Conservation (phyloP, 306 rosid species). For the Casuarina glauca region DNA sequence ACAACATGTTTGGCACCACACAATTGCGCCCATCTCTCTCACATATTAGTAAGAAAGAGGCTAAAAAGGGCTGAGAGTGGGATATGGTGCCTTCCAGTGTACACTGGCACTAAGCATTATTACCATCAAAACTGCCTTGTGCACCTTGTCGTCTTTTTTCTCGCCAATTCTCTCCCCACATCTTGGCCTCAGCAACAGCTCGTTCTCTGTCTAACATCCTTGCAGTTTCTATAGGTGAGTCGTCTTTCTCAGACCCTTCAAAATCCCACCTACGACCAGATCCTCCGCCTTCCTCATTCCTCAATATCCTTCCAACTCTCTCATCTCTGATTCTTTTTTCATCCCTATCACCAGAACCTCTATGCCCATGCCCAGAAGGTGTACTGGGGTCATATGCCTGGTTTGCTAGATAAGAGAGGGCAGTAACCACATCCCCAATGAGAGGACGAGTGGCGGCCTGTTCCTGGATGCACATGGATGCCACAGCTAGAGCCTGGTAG, state of each 20-base stretch:
- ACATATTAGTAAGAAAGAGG: slow-evolving; percentile 21
- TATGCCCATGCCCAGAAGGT: slow-evolving; percentile 48
- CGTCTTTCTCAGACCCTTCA: slow-evolving; percentile 86
- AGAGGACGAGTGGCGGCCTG: slow-evolving; percentile 90
- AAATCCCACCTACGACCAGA: slow-evolving; percentile 77
- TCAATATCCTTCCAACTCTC: slow-evolving; percentile 58
- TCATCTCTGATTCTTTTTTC: slow-evolving; percentile 67
- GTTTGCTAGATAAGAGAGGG: slow-evolving; percentile 83
- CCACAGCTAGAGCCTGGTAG: slow-evolving; percentile 92
- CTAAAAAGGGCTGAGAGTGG: slow-evolving; percentile 27
- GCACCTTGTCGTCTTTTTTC: slow-evolving; percentile 69
- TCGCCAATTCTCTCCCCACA: slow-evolving; percentile 96
- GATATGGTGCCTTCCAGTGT: slow-evolving; percentile 6
- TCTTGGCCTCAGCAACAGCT: slow-evolving; percentile 90
- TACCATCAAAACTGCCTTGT: slow-evolving; percentile 70
- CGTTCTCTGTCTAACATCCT: slow-evolving; percentile 79
- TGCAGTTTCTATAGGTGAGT: slow-evolving; percentile 77
- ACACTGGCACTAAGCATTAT: slow-evolving; percentile 40
- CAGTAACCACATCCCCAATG: slow-evolving; percentile 90
- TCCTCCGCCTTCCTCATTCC: slow-evolving; percentile 74
- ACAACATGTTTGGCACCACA: slow-evolving; percentile 31
- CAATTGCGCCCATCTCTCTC: slow-evolving; percentile 26
- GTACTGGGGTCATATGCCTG: slow-evolving; percentile 67
- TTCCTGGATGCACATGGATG: slow-evolving; percentile 94
- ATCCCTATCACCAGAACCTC: slow-evolving; percentile 60